Percentiles rank a stretch among this genome's conserved stretches.
These are phyloP conservation scores for Penicillium sclerotigenum DNA, from an alignment of 2,329 filamentous ascomycete species.

Conservation along the genomic window DNA sequence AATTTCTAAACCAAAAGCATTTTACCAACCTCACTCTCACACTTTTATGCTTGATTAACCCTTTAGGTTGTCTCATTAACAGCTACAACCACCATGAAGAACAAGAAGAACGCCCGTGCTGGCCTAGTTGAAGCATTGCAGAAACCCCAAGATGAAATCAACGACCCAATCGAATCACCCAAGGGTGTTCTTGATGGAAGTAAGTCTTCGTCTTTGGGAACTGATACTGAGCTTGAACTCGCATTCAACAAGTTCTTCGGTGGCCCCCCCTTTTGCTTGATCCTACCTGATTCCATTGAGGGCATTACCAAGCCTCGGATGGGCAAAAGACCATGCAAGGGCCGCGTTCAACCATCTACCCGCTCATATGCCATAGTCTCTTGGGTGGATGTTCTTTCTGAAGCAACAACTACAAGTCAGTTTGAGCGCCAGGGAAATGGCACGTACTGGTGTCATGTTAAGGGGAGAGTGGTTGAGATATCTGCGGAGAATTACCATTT, in stretches of 20 bases:
- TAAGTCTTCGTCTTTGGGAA: background rate
- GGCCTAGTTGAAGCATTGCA: background rate
- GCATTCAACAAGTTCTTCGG: background rate
- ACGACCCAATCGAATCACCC: background rate
- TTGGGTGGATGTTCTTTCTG: background rate
- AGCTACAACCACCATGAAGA: background rate
- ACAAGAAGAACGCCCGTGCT: background rate
- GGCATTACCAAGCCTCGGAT: background rate
- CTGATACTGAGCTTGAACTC: background rate
- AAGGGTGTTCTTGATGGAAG: background rate
- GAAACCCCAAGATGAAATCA: background rate
- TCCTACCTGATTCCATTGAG: background rate
- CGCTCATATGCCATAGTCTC: background rate
- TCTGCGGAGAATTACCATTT: background rate
- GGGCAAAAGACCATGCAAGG: background rate
- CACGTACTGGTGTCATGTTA: background rate
- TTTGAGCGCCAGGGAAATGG: background rate
- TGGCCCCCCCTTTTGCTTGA: background rate
- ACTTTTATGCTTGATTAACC: background rate
- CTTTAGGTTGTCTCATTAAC: background rate
- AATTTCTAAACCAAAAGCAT: background rate
- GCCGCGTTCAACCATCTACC: background rate
- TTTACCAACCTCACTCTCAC: background rate
- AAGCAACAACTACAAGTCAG: no score
- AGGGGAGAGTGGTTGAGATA: background rate